A percentile compares a stretch with the other conserved stretches of the same genome.
Evolutionary conservation across 139 green algal genomes (phyloP).

Genomic region (Picochlorum sp.): DNA sequence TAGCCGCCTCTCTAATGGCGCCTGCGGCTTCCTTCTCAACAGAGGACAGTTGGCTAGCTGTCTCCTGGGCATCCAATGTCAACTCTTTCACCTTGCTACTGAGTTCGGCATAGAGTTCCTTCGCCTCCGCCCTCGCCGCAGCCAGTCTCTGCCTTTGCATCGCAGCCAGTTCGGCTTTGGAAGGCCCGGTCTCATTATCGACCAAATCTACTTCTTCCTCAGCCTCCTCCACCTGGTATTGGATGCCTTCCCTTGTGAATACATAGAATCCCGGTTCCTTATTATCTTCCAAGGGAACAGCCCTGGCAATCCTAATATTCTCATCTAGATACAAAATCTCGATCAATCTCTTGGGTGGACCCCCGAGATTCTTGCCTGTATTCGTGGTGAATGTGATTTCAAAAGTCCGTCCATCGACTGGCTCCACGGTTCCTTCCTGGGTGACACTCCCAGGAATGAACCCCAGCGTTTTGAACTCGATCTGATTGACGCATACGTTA

Average conservation of each 20-base stretch:
- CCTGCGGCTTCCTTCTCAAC: background rate
- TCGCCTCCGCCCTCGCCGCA: background rate
- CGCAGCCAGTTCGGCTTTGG: background rate
- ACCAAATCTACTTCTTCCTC: background rate
- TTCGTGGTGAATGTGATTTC: slow-evolving; percentile 19
- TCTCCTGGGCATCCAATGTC: background rate
- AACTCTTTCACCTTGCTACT: background rate
- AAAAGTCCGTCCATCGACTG: slow-evolving; percentile 15
- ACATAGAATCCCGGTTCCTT: slow-evolving; percentile 13
- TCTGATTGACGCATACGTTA: slow-evolving; percentile 23
- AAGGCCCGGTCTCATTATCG: background rate
- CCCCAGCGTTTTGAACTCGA: slow-evolving; percentile 27
- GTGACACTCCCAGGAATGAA: slow-evolving; percentile 18
- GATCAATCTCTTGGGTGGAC: slow-evolving; percentile 12
- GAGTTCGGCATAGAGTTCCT: background rate
- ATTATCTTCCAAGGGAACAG: slow-evolving; percentile 7
- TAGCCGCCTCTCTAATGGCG: background rate
- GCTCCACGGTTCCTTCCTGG: slow-evolving; percentile 21
- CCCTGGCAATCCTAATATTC: slow-evolving; percentile 14
- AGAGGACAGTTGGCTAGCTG: background rate
- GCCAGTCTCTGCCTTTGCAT: background rate
- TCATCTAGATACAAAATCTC: slow-evolving; percentile 26
- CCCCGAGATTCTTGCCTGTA: slow-evolving; percentile 13
- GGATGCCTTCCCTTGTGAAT: slow-evolving; percentile 1
- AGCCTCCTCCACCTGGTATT: background rate